A percentile compares a stretch with the other conserved stretches of the same genome.
Evolutionary conservation across 169 alveolate genomes (phyloP).

Genomic region (Plasmodium vivax): DNA sequence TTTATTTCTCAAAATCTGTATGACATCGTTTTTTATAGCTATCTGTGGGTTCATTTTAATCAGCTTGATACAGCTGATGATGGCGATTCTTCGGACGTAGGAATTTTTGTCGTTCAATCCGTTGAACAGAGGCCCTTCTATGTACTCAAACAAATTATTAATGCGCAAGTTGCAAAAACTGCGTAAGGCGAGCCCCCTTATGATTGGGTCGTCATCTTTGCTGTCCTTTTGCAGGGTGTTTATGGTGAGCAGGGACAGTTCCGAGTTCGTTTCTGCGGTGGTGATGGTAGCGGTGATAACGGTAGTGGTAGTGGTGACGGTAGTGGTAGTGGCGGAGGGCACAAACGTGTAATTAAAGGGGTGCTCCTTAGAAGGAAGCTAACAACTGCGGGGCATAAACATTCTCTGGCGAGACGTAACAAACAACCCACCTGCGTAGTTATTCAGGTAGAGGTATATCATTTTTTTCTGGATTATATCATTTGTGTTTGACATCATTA

Average conservation of each 20-base stretch:
- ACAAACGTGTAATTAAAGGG: background rate
- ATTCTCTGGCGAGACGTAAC: background rate
- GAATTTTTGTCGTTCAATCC: conserved; percentile 94
- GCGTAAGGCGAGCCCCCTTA: conserved; percentile 98
- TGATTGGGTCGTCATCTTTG: conserved; percentile 96
- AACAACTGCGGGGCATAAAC: background rate
- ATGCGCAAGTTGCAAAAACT: conserved; percentile 95
- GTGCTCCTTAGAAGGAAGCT: background rate
- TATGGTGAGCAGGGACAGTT: conserved; percentile 97
- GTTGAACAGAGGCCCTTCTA: conserved; percentile 75
- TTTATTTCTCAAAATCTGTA: conserved; percentile 75
- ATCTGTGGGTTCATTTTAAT: conserved; percentile 73
- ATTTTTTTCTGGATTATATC: conserved; percentile 99
- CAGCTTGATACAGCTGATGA: conserved; percentile 89
- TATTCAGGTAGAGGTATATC: conserved; percentile 96
- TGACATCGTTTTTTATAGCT: conserved; percentile 62
- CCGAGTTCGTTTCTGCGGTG: conserved; percentile 94
- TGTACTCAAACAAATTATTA: conserved; percentile 77
- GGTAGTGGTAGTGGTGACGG: background rate
- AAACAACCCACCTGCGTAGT: conserved; percentile 86
- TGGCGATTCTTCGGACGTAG: conserved; percentile 97
- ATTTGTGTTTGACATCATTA: conserved; percentile 95
- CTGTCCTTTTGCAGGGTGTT: conserved; percentile 97
- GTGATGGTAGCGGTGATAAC: background rate
- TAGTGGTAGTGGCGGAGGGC: background rate